A percentile compares a stretch with the other conserved stretches of the same genome.
phyloP scores from a whole-genome alignment of 2,329 filamentous ascomycete species.

The Drechslerella stenobrocha region DNA sequence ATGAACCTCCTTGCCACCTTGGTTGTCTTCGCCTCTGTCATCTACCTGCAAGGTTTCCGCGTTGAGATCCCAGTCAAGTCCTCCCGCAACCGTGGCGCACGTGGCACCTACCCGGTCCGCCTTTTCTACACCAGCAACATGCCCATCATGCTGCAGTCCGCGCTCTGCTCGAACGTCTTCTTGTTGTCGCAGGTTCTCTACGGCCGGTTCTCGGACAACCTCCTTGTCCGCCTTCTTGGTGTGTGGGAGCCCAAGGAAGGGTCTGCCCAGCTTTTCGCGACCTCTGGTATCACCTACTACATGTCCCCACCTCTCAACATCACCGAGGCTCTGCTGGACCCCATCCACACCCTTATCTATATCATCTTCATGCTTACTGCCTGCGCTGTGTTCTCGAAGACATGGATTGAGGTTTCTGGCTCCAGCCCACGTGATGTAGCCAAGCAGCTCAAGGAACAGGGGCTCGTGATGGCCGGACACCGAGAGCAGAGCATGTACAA shows the following conservation, averaged over 20 bases:
- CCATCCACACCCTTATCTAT: slow-evolving; percentile 94
- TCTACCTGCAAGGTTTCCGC: slow-evolving; percentile 99
- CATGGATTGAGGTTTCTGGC: slow-evolving; percentile 99
- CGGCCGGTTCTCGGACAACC: slow-evolving; percentile 98
- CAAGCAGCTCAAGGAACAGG: slow-evolving; percentile 99
- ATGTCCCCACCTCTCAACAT: slow-evolving; percentile 99
- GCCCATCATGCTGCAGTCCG: slow-evolving; percentile 99
- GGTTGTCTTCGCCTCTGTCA: slow-evolving; percentile 91
- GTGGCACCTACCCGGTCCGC: slow-evolving; percentile 88
- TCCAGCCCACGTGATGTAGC: slow-evolving; percentile 96
- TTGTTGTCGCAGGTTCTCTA: slow-evolving; percentile 99
- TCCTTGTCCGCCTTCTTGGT: slow-evolving; percentile 94
- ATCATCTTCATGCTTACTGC: slow-evolving; percentile 97
- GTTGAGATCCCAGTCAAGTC: slow-evolving; percentile 99
- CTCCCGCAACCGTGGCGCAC: slow-evolving; percentile 95
- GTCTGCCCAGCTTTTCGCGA: slow-evolving; percentile 89
- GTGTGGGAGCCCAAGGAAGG: slow-evolving; percentile 98
- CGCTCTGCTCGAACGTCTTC: slow-evolving; percentile 98
- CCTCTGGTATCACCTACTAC: slow-evolving; percentile 96
- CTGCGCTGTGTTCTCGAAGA: slow-evolving; percentile 99
- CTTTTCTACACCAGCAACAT: slow-evolving; percentile 99
- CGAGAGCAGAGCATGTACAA: slow-evolving; percentile 99
- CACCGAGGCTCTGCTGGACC: slow-evolving; percentile 93
- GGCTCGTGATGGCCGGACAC: slow-evolving; percentile 98
- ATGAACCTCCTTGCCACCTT: slow-evolving; percentile 97